phyloP scores from a whole-genome alignment of 2,329 filamentous ascomycete genomes.

The Aspergillus novoparasiticus region DNA sequence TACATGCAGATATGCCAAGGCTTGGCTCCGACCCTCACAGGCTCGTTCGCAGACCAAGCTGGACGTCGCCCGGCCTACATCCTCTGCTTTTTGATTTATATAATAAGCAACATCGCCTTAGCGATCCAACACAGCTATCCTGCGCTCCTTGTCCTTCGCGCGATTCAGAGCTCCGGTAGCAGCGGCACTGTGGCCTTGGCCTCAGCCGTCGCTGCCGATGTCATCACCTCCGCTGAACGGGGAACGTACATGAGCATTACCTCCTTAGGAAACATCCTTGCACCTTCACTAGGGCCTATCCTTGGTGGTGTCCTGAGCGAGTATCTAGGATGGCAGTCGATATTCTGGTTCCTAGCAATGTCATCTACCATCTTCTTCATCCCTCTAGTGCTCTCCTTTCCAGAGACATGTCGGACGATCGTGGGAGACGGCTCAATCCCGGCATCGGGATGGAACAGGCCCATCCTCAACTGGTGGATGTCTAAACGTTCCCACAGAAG shows the following conservation, averaged over 20 bases:
- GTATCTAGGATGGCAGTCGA: slow-evolving; percentile 63
- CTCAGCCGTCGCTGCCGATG: slow-evolving; percentile 45
- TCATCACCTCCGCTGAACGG: slow-evolving; percentile 43
- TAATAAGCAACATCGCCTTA: slow-evolving; percentile 45
- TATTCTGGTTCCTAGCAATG: slow-evolving; percentile 71
- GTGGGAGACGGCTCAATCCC: slow-evolving; percentile 40
- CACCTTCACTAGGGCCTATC: slow-evolving; percentile 55
- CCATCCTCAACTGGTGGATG: slow-evolving; percentile 23
- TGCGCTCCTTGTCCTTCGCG: slow-evolving; percentile 41
- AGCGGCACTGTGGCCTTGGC: slow-evolving; percentile 45
- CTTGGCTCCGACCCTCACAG: slow-evolving; percentile 52
- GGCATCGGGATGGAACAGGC: slow-evolving; percentile 28
- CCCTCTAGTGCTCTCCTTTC: slow-evolving; percentile 59
- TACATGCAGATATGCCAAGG: slow-evolving; percentile 50
- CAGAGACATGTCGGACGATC: slow-evolving; percentile 50
- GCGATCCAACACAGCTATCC: slow-evolving; percentile 42
- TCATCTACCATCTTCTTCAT: slow-evolving; percentile 53
- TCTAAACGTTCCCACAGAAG: slow-evolving; percentile 6
- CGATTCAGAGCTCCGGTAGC: slow-evolving; percentile 48
- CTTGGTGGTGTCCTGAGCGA: slow-evolving; percentile 66
- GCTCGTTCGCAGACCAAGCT: slow-evolving; percentile 50
- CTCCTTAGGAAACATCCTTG: slow-evolving; percentile 38
- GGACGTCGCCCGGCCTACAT: slow-evolving; percentile 54
- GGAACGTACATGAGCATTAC: slow-evolving; percentile 46
- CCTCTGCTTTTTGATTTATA: slow-evolving; percentile 47